Base-by-base conservation (phyloP, 1,284 basidiomycete species). In the Trichosporon inkin region DNA sequence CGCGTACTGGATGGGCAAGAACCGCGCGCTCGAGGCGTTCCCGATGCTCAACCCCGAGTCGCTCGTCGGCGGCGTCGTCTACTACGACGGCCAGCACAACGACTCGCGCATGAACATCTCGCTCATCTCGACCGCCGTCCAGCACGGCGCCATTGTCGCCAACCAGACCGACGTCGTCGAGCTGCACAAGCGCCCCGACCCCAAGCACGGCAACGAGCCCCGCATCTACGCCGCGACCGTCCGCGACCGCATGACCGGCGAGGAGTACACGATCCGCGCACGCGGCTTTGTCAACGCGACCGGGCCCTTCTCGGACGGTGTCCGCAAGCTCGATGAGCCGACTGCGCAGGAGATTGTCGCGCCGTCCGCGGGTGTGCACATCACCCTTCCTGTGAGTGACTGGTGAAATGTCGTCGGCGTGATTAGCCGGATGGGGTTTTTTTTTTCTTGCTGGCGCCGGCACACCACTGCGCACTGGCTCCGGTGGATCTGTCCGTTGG, bases 21-120 rank as follows among this genome's bases (percentile, higher is more conserved):
- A 90, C 32, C 93, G 94, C 74, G 91, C 95, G 0, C 81, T 98
- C 68, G 82, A 84, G 66, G 76, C 74, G 34, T 79, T 81, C 69
- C 90, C 95, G 57, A 99, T 95, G 10, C 80, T 99, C 20, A 92
- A 94, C 1, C 98, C 94, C 1, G 95, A 98, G 75, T 85, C 92
- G 24, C 84, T 98, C 16, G 90, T 93, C 34, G 95, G 95, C 38
- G 92, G 92, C 20, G 84, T 99, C 63, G 94, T 98, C 53, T 98
- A 98, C 79, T 97, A 98, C 68, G 95, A 99, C 72, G 93, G 93
- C 55, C 95, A 97, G 81, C 95, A 99, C 81, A 99, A 97, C 71
- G 95, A 99, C 74, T 89, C 95, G 6, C 85, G 95, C 37, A 99
- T 99, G 95, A 98, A 98, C 80, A 86, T 97, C 57, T 92, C 94